Conservation (phyloP, 2,329 filamentous ascomycete species). For the Aspergillaceae sp. region DNA sequence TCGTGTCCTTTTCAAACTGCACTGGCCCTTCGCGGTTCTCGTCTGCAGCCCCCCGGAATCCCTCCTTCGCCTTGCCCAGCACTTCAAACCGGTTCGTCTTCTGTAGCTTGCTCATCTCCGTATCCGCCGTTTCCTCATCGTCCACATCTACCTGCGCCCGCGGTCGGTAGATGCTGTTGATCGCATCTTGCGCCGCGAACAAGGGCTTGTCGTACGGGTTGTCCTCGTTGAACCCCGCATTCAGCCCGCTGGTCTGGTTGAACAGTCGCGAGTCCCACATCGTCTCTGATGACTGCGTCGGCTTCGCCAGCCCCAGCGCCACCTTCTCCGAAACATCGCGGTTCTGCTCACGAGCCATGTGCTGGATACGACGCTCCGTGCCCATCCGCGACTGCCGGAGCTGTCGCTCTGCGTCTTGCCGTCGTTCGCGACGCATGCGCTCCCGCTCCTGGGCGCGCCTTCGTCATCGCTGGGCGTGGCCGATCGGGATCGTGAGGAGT, state of each 20-base stretch:
- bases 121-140: constrained; percentile 69
- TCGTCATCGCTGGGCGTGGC: constrained; percentile 53
- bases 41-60: constrained; percentile 75
- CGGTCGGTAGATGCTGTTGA: constrained; percentile 87
- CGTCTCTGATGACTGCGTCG: constrained; percentile 79
- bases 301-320: constrained; percentile 86
- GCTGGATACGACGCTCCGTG: constrained; percentile 78
- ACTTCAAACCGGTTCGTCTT: constrained; percentile 82
- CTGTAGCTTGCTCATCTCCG: constrained; percentile 79
- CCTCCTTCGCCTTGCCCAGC: constrained; percentile 70
- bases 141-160: constrained; percentile 63
- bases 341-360: constrained; percentile 90
- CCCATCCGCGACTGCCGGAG: constrained; percentile 93
- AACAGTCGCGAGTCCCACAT: constrained; percentile 98
- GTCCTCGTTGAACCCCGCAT: constrained; percentile 91
- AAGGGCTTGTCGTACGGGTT: constrained; percentile 95
- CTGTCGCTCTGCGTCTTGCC: constrained; percentile 78
- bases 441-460: constrained; percentile 68
- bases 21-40: constrained; percentile 78
- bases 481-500: constrained; percentile 37
- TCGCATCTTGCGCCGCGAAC: constrained; percentile 90
- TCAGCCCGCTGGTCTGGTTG: constrained; percentile 86
- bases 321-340: constrained; percentile 97
- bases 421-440: constrained; percentile 65
- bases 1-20: constrained; percentile 83